Evolutionary conservation across 495 filamentous ascomycete genomes (phyloP), one percentile per base, ranked within the genome.

Genomic region (Penicillium mononematosum): DNA sequence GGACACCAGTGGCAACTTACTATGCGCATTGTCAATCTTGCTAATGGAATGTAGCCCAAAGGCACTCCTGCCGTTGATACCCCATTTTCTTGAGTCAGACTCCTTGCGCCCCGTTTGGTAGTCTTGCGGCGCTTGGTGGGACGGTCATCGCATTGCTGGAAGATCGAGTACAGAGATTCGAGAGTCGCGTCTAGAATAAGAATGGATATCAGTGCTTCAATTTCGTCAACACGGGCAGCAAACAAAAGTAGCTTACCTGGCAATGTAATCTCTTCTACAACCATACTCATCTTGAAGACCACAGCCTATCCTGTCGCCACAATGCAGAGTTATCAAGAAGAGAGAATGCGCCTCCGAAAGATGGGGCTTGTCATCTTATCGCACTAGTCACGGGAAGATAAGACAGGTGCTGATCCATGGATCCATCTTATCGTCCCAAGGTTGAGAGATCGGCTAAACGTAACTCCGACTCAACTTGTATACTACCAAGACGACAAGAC

Each of bases 121-220:
- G 70, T 25, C 55, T 75, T 79, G 57, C 71, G 74, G 43, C 76
- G 74, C 61, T 79, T 79, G 24, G 38, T 62, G 10, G 60, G 64
- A 56, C 45, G 69, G 9, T 50, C 58, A 47, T 70, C 53, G 31
- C 1, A 56, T 49, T 61, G 61, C 50, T 58, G 50, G 46, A 74
- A 57, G 44, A 64, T 59, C 47, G 62, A 45, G 50, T 58, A 61
- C 34, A 77, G 48, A 47, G 60, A 59, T 57, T 56, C 32, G 22
- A 69, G 66, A 20, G 66, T 57, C n/a, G 55, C 27, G 24, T 58
- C 74, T 77, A 49, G 25, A 46, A 49, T 50, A 59, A 14, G 19
- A 20, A 47, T 8, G 10, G 38, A 58, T 62, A 47, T 56, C 45
- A 65, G 54, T 44, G n/a, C 25, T 41, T 48, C 49, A 19, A 43